Evolutionary conservation across 495 filamentous ascomycete species (phyloP).

Genomic region (Thozetella sp.): DNA sequence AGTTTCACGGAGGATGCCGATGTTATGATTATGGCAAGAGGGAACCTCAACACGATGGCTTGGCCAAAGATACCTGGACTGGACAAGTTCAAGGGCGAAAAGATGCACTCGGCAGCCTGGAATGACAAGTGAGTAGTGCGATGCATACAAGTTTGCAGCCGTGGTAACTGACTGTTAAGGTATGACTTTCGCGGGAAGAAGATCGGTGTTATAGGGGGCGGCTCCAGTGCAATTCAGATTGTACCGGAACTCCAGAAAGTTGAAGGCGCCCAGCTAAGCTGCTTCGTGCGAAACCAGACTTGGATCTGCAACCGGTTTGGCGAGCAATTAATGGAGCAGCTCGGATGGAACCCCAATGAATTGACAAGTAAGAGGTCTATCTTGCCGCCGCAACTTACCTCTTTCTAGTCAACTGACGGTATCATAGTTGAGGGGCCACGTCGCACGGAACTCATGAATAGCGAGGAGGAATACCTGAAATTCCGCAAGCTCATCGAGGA

Average conservation of each 20-base stretch:
- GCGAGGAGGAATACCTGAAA: constrained; percentile 16
- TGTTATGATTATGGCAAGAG: neutral
- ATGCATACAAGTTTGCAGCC: no score
- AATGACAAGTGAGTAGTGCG: constrained; percentile 16
- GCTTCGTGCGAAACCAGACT: constrained; percentile 64
- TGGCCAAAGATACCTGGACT: constrained; percentile 59
- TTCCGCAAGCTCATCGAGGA: constrained; percentile 26
- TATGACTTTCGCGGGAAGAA: constrained; percentile 43
- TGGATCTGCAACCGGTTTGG: constrained; percentile 47
- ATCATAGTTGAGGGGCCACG: no score
- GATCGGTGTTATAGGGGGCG: constrained; percentile 57
- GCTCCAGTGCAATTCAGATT: constrained; percentile 49
- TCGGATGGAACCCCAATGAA: constrained; percentile 21
- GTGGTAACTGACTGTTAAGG: no score
- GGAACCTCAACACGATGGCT: constrained; percentile 38
- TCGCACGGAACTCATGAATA: constrained; percentile 18
- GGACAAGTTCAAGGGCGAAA: constrained; percentile 52
- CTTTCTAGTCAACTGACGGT: no score
- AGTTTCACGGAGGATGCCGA: neutral
- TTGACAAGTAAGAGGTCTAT: no score
- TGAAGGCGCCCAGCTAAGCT: constrained; percentile 48
- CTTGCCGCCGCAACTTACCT: no score
- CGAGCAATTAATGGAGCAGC: constrained; percentile 21
- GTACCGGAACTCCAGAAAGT: constrained; percentile 45
- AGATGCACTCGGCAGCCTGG: constrained; percentile 56